Conservation (phyloP, 768 basidiomycete species). For the Lactifluus pinguis region DNA sequence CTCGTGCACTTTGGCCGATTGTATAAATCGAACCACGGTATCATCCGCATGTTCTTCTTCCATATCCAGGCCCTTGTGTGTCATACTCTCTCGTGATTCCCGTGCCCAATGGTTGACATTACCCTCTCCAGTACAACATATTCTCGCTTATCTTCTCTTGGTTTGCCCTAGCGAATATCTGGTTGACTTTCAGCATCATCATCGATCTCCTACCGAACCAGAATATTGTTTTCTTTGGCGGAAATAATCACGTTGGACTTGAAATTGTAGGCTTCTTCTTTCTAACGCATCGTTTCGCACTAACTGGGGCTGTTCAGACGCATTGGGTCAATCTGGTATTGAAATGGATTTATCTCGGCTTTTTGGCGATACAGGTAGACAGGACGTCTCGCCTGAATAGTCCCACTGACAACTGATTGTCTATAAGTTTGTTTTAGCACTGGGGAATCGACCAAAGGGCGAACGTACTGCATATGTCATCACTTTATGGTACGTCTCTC, state of each 20-base stretch:
- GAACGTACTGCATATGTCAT: conserved; percentile 63
- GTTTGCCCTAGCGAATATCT: conserved; percentile 88
- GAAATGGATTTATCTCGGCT: conserved; percentile 82
- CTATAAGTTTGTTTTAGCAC: conserved; percentile 53
- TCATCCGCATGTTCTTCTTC: conserved; percentile 93
- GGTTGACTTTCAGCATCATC: conserved; percentile 94
- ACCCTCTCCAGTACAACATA: conserved; percentile 59
- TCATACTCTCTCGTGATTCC: conserved; percentile 10
- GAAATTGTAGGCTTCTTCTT: conserved; percentile 43
- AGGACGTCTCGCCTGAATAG: background rate
- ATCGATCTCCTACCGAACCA: conserved; percentile 69
- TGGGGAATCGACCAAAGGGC: conserved; percentile 83
- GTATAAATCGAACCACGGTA: conserved; percentile 79
- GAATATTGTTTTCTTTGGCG: conserved; percentile 61
- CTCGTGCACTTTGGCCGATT: conserved; percentile 89
- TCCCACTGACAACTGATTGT: background rate
- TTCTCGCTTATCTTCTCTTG: conserved; percentile 82
- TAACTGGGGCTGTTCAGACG: conserved; percentile 40
- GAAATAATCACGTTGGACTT: conserved; percentile 24
- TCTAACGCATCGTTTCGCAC: background rate
- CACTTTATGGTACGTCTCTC: conserved; percentile 53
- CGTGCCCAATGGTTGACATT: background rate
- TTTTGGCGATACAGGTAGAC: conserved; percentile 67
- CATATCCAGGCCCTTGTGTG: conserved; percentile 85
- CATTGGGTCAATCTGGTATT: conserved; percentile 79